These are phyloP conservation scores for Mucor mucedo DNA, from an alignment of 371 early-diverging fungal genomes.

Conservation along the genomic window DNA sequence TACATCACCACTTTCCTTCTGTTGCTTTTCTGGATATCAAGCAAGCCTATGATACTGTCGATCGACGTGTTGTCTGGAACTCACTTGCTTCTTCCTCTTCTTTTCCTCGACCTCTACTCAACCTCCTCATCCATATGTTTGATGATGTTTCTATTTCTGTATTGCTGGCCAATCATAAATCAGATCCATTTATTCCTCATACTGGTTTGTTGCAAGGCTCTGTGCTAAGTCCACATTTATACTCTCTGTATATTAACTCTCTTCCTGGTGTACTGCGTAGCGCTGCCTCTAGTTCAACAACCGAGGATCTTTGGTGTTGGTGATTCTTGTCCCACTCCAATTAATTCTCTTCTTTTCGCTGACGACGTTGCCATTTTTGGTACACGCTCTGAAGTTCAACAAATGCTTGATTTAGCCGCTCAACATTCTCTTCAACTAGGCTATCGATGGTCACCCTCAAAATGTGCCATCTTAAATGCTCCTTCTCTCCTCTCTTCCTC, in stretches of 20 bases:
- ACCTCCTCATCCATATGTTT: neutral
- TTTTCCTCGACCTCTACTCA: neutral
- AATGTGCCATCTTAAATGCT: neutral
- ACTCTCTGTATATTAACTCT: conserved; percentile 22
- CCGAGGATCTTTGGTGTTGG: too few relatives aligned
- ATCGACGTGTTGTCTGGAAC: conserved; percentile 10
- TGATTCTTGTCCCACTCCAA: too few relatives aligned
- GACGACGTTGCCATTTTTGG: neutral
- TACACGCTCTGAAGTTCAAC: neutral
- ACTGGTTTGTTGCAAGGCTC: conserved; percentile 16
- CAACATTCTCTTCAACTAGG: neutral
- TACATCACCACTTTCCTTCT: conserved; percentile 1
- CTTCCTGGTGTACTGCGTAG: neutral
- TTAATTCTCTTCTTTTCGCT: too few relatives aligned
- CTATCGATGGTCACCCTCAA: neutral
- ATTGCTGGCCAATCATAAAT: neutral
- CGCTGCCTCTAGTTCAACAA: too few relatives aligned
- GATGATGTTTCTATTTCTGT: neutral
- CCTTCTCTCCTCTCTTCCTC: neutral
- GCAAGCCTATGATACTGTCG: conserved; percentile 27
- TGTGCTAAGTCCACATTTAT: conserved; percentile 10
- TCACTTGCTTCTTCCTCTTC: neutral
- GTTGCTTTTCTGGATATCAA: conserved; percentile 28
- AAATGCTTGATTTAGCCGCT: neutral
- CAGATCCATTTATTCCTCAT: neutral